These are phyloP conservation scores for Zygoascus flipseniorum DNA, from an alignment of 805 yeast genomes.

Conservation along the genomic window DNA sequence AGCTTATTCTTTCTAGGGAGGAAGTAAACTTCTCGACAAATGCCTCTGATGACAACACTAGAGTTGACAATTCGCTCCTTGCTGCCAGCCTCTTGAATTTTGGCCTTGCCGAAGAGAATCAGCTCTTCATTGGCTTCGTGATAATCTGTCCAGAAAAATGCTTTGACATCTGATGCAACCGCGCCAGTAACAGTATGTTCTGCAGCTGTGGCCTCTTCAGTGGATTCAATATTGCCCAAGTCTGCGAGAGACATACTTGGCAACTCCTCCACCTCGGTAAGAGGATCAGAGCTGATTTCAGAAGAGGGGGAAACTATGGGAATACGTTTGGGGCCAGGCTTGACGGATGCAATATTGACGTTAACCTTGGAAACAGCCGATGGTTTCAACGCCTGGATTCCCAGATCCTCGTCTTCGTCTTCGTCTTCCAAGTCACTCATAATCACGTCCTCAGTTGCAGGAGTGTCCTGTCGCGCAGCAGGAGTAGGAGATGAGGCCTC, in stretches of 20 bases:
- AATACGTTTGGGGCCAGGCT: not conserved
- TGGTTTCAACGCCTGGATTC: not conserved
- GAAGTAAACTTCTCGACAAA: slow-evolving; percentile 65
- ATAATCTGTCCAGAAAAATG: slow-evolving; percentile 85
- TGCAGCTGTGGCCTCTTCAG: not conserved
- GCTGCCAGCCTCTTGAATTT: slow-evolving; percentile 41
- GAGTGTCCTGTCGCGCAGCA: not conserved
- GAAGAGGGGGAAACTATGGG: not conserved
- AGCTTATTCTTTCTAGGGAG: slow-evolving; percentile 49
- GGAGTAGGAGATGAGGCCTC: not conserved
- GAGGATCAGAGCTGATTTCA: not conserved
- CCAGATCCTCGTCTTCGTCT: slow-evolving; percentile 27
- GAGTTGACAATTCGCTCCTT: slow-evolving; percentile 46
- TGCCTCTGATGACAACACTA: slow-evolving; percentile 63
- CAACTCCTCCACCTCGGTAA: not conserved
- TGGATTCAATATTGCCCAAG: not conserved
- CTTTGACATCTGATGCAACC: not conserved
- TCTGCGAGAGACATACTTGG: slow-evolving; percentile 1
- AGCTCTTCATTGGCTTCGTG: slow-evolving; percentile 65
- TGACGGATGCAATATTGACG: slow-evolving; percentile 1
- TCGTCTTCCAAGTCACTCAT: not conserved
- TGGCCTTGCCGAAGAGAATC: slow-evolving; percentile 72
- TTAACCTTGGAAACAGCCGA: not conserved
- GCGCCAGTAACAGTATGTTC: slow-evolving; percentile 35
- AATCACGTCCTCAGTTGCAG: not conserved